These are phyloP conservation scores for Sporothrix pseudoabietina DNA, from an alignment of 2,329 filamentous ascomycete species.

Conservation along the genomic window DNA sequence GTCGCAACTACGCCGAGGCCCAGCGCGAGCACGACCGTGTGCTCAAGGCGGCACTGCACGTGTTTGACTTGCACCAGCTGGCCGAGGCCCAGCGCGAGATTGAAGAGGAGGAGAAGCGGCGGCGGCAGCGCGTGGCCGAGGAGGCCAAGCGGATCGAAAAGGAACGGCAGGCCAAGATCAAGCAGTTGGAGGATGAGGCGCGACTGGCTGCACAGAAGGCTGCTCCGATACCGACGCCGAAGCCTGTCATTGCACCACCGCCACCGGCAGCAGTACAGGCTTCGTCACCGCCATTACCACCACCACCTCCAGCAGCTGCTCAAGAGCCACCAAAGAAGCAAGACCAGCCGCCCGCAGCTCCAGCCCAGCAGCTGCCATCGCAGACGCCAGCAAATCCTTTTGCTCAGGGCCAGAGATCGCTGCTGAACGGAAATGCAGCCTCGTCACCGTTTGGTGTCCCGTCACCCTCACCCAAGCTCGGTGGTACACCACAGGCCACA, in stretches of 20 bases:
- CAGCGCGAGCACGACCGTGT: constrained; percentile 40
- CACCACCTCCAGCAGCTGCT: background rate
- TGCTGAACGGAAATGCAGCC: background rate
- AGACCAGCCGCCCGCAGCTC: background rate
- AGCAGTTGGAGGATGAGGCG: constrained; percentile 40
- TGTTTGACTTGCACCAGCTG: constrained; percentile 35
- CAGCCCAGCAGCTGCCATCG: constrained; percentile 2
- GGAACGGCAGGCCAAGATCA: constrained; percentile 35
- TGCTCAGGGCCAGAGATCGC: background rate
- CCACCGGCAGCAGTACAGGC: constrained; percentile 33
- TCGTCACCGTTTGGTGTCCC: constrained; percentile 1
- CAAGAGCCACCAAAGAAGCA: constrained; percentile 9
- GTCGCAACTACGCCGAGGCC: constrained; percentile 39
- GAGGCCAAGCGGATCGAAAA: constrained; percentile 37
- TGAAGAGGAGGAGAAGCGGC: constrained; percentile 37
- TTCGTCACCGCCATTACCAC: constrained; percentile 1
- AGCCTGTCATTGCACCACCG: constrained; percentile 28
- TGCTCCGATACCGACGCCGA: constrained; percentile 38
- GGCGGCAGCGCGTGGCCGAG: constrained; percentile 36
- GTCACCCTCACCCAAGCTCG: background rate
- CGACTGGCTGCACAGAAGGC: constrained; percentile 42
- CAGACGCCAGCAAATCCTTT: constrained; percentile 8
- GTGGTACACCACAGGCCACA: background rate
- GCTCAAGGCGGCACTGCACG: constrained; percentile 35
- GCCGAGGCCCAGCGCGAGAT: constrained; percentile 37